Evolutionary conservation across 1,139 yeast species (phyloP), one percentile per base, ranked within the genome.

Genomic region (Zygoascus sp.): DNA sequence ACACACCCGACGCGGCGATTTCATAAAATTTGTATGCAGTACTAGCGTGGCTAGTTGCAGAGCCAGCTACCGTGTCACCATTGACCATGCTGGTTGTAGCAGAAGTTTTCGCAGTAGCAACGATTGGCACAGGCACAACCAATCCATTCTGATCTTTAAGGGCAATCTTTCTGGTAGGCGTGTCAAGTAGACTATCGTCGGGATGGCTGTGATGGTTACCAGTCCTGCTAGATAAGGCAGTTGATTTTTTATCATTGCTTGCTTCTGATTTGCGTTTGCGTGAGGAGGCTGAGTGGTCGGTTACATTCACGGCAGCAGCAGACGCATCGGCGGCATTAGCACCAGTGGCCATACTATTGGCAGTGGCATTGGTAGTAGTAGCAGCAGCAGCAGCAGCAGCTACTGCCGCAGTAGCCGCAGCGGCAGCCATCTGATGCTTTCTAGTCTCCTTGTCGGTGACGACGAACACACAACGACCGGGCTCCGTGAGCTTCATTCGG

Each of bases 1-100:
- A 41, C 54, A 80, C 81, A 1, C 95, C 95, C 2, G 94, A 83
- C 2, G 95, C 96, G 27, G 82, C 82, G 38, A 83, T 81, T 54
- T 85, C 95, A 51, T 69, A 75, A 53, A 73, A 73, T 49, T 74
- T 42, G 21, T 42, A 42, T 15, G 45, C 36, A 35, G 45, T 72
- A 23, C 47, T 43, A 9, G 47, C 32, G 45, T 36, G 30, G 42
- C 41, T 36, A 10, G 45, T 23, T 11, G 40, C 32, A 17, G 41
- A 42, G 10, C 35, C 19, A 7, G 40, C 47, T 15, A 22, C 17
- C 11, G 19, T 30, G 4, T 23, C 32, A n/a, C 36, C 36, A 35
- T 25, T 30, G 19, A 36, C 32, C 15, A 27, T 34, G 17, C 32
- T 34, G 16, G 17, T 28, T 25, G 44, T 58, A 6, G 35, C 19